Base-by-base conservation (phyloP, 2,329 filamentous ascomycete species). In the Ophiocordyceps unilateralis region DNA sequence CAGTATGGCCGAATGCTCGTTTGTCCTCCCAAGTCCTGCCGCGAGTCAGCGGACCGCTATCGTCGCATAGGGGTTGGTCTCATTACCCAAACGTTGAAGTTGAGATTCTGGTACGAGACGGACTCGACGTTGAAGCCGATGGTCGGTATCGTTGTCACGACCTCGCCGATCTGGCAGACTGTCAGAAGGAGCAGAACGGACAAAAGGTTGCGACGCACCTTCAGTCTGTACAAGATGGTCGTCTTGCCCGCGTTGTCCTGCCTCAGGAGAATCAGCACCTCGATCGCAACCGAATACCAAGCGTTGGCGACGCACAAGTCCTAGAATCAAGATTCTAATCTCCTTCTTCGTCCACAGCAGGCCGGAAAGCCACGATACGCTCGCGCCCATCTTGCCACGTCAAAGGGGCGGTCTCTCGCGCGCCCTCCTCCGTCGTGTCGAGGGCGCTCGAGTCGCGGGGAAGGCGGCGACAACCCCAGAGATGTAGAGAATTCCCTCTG, bases 111-210 rank as follows among this genome's bases (percentile, higher is more conserved):
- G 72, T 98, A 98, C 54, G 87, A 91, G 50, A 98, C 91, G 20
- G 87, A 94, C 66, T 98, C 91, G 55, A 98, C 91, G 62, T 98
- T 98, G 72, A 98, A 98, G 47, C 91, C 91, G 62, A 98, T 96
- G 43, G 91, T 98, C 19, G 91, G 91, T 72, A 96, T 96, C 55
- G 91, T 98, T 48, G 91, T 96, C 51, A 98, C 91, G 39, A 98
- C 91, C 63, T 98, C 91, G 59, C 91, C 91, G 58, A 98, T 93
- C 86, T 95, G 46, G 48, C 14, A 9, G 9, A 36, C 12, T 30
- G 28, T 30, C 7, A 30, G 12, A 3, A 28, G 14, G 14, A 12
- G 26, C 14, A 11, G 26, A 34, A 2, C 2, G 17, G 15, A 34
- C 15, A 17, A 34, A 2, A 17, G 15, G 11, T 17, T 19, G 22